Conservation (phyloP, 768 basidiomycete genomes). For the Hypholoma fasciculare region DNA sequence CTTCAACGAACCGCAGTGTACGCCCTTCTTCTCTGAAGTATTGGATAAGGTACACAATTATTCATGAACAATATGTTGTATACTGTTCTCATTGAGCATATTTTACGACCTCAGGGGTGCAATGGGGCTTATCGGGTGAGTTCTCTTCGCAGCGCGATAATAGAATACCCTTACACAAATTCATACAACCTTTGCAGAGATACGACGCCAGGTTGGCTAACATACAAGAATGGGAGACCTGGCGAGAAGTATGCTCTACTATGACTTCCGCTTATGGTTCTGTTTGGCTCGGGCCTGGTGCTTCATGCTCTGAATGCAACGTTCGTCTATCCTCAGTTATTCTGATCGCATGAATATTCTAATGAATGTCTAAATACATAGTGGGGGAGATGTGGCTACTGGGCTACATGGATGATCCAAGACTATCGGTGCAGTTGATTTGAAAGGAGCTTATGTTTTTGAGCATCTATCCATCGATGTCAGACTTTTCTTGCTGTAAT, state of each 20-base stretch:
- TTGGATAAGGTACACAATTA: slow-evolving; percentile 12
- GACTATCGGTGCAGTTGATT: background rate
- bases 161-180: background rate
- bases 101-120: background rate
- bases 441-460: background rate
- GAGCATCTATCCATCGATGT: background rate
- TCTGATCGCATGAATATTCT: too few relatives aligned
- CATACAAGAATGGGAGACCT: slow-evolving; percentile 6
- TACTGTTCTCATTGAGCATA: background rate
- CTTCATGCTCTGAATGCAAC: background rate
- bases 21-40: slow-evolving; percentile 10
- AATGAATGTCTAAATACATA: background rate
- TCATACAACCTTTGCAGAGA: background rate
- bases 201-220: slow-evolving; percentile 13
- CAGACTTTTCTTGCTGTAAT: background rate
- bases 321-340: background rate
- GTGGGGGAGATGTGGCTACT: background rate
- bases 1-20: slow-evolving; percentile 13
- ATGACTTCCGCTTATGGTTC: background rate
- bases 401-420: background rate
- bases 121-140: background rate
- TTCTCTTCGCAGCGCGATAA: background rate
- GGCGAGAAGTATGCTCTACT: slow-evolving; percentile 13
- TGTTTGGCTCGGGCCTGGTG: background rate
- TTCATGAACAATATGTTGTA: background rate